Evolutionary conservation across 768 basidiomycete species (phyloP), one percentile per base, ranked within the genome.

Genomic region (Agaricus subrufescens): DNA sequence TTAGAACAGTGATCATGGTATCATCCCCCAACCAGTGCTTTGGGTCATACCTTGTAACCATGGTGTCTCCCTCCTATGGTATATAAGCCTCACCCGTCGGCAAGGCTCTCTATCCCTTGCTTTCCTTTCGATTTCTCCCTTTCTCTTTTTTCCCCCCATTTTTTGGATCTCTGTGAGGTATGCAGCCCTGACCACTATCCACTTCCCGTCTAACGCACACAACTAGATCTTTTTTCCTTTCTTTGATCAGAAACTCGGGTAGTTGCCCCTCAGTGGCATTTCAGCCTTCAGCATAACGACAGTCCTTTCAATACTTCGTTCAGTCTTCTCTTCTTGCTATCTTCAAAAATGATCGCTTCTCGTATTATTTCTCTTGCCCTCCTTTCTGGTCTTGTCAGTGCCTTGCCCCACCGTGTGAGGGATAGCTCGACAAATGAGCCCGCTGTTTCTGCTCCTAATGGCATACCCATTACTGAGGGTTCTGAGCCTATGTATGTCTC

Each of bases 241-340:
- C 85, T 87, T 87, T 80, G 85, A 85, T 50, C 71, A 87, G 85
- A 85, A 81, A 73, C 66, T 66, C 68, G 68, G 66, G 73, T 70
- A 73, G 68, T 71, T 73, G 73, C 75, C 79, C 84, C 82, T 79
- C 83, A 72, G 83, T 79, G 82, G 84, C 84, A 81, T 73, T 73
- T 69, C 68, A 74, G 69, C 67, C 72, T 72, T 68, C 67, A 71
- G 70, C 71, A 70, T 67, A 69, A 72, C 73, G 66, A 72, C 71
- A 65, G 53, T 67, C 63, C 4, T 61, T 60, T 60, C 63, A 56
- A 64, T 44, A 65, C 73, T 74, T 73, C 75, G 70, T 77, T 72
- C 64, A 79, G 80, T 74, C 74, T 71, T 71, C 66, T 62, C 50
- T 67, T 66, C 60, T 66, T 71, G 66, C 67, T 68, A 67, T 62